A percentile compares a stretch with the other conserved stretches of the same genome.
phyloP scores from a whole-genome alignment of 1,139 yeast species.

The Petasospora fabianii region DNA sequence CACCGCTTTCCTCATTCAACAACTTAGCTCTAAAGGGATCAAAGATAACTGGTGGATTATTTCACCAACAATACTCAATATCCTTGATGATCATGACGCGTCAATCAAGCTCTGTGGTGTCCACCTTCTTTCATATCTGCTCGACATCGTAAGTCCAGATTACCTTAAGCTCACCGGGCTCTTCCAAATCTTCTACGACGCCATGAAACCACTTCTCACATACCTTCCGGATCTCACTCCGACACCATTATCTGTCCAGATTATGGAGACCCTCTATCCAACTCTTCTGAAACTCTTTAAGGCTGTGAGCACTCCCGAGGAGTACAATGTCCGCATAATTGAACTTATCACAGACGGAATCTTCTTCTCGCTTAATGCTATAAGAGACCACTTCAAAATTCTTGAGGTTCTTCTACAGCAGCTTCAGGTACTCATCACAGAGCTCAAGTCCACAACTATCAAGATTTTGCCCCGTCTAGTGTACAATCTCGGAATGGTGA shows the following conservation, averaged over 20 bases:
- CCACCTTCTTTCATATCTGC: slow-evolving; percentile 30
- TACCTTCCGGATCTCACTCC: slow-evolving; percentile 48
- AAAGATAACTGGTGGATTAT: slow-evolving; percentile 41
- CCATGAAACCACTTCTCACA: slow-evolving; percentile 37
- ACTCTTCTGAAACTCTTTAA: slow-evolving; percentile 21
- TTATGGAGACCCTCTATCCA: slow-evolving; percentile 23
- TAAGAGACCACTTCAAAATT: slow-evolving; percentile 20
- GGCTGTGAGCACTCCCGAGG: not conserved
- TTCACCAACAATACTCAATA: slow-evolving; percentile 46
- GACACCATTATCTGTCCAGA: slow-evolving; percentile 21
- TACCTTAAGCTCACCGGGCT: slow-evolving; percentile 40
- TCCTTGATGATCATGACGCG: slow-evolving; percentile 50
- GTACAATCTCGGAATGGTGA: slow-evolving; percentile 24
- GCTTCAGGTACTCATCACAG: slow-evolving; percentile 8
- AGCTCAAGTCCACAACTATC: slow-evolving; percentile 15
- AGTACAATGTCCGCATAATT: slow-evolving; percentile 7
- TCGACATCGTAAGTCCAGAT: slow-evolving; percentile 25
- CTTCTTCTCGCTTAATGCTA: slow-evolving; percentile 16
- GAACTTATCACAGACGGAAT: slow-evolving; percentile 21
- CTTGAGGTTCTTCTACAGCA: slow-evolving; percentile 14
- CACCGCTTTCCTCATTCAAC: slow-evolving; percentile 33
- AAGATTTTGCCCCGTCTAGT: slow-evolving; percentile 20
- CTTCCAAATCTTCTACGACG: slow-evolving; percentile 39
- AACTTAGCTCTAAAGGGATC: slow-evolving; percentile 19
- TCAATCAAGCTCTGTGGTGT: slow-evolving; percentile 43